phyloP scores from a whole-genome alignment of 2,329 filamentous ascomycete species.

The Sclerotinia subarctica region DNA sequence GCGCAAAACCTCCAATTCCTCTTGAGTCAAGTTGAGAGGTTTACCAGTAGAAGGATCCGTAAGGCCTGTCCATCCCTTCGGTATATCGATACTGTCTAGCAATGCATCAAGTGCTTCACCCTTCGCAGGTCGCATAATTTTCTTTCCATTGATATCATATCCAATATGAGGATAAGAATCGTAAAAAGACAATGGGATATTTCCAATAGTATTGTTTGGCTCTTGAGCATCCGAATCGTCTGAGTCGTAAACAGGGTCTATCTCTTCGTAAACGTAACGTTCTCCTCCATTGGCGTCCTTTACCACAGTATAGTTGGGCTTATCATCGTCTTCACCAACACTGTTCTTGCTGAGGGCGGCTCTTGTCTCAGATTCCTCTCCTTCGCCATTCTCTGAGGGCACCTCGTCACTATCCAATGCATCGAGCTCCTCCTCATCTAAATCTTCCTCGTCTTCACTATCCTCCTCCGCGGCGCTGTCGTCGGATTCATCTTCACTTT shows the following conservation, averaged over 20 bases:
- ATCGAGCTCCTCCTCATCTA: conserved; percentile 42
- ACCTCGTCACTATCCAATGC: conserved; percentile 50
- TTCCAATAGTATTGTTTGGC: conserved; percentile 84
- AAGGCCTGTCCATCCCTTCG: conserved; percentile 94
- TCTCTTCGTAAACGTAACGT: conserved; percentile 89
- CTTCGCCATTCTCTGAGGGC: conserved; percentile 42
- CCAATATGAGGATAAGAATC: conserved; percentile 97
- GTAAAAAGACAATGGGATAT: conserved; percentile 93
- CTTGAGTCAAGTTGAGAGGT: conserved; percentile 78
- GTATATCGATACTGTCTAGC: conserved; percentile 92
- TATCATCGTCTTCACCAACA: conserved; percentile 41
- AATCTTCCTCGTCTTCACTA: conserved; percentile 44
- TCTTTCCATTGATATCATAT: conserved; percentile 98
- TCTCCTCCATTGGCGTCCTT: conserved; percentile 87
- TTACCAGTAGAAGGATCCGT: conserved; percentile 94
- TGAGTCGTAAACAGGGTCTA: conserved; percentile 92
- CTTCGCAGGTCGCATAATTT: conserved; percentile 91
- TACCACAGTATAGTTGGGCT: conserved; percentile 54
- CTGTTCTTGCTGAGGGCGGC: conserved; percentile 42
- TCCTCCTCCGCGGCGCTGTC: conserved; percentile 48
- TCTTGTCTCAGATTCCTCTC: conserved; percentile 40
- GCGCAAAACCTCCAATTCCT: conserved; percentile 84
- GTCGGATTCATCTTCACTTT: conserved; percentile 57
- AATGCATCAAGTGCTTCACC: conserved; percentile 91
- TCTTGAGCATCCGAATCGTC: conserved; percentile 85